Percentiles rank a stretch among this genome's conserved stretches.
Evolutionary conservation across 257 asterid genomes (phyloP).

Genomic region (Striga asiatica): DNA sequence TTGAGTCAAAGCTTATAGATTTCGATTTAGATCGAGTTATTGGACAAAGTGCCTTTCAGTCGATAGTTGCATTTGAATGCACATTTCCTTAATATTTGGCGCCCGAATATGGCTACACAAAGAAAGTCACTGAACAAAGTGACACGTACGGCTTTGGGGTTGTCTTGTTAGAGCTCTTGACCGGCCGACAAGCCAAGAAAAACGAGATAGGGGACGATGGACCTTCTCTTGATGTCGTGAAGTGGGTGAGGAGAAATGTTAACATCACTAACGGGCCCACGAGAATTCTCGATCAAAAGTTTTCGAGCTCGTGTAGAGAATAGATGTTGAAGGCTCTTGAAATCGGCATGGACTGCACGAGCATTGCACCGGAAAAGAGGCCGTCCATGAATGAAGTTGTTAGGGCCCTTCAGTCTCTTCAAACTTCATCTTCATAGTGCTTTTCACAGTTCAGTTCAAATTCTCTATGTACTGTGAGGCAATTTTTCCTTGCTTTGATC

Average conservation of each 20-base stretch:
- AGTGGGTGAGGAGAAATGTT: conserved; percentile 79
- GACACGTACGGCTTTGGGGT: conserved; percentile 72
- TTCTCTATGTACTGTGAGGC: too few species aligned
- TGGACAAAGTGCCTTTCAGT: conserved; percentile 46
- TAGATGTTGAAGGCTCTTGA: conserved; percentile 61
- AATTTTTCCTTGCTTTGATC: too few species aligned
- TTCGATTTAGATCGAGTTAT: conserved; percentile 55
- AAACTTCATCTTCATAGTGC: too few species aligned
- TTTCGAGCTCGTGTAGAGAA: conserved; percentile 31
- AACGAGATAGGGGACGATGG: conserved; percentile 17
- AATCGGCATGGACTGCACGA: conserved; percentile 49
- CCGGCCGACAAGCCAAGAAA: conserved; percentile 52
- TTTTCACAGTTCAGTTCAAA: too few species aligned
- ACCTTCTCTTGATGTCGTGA: conserved; percentile 45
- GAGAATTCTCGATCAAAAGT: conserved; percentile 53
- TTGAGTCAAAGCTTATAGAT: conserved; percentile 65
- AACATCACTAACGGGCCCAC: conserved; percentile 51
- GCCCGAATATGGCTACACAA: conserved; percentile 61
- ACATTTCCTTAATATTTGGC: conserved; percentile 55
- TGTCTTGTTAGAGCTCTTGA: conserved; percentile 59
- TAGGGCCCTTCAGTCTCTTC: conserved; percentile 41
- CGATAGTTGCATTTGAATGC: conserved; percentile 39
- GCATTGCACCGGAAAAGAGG: conserved; percentile 63
- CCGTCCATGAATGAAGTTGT: conserved; percentile 61
- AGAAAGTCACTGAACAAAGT: conserved; percentile 54